Percentiles rank a stretch among this genome's conserved stretches.
Evolutionary conservation across 805 yeast genomes (phyloP).

Genomic region (Saccharomycopsis selenospora): DNA sequence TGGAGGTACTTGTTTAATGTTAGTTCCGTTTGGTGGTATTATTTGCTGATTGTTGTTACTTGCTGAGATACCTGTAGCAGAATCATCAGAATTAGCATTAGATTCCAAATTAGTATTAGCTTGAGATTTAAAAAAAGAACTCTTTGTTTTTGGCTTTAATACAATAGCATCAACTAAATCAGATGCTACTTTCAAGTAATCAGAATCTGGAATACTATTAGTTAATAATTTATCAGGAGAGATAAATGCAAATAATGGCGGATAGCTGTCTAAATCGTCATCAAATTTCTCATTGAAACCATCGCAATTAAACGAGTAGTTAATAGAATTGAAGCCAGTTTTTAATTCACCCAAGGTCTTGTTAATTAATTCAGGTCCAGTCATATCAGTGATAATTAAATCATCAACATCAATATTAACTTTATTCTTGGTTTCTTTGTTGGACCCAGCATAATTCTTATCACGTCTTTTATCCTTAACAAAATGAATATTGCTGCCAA

Average conservation of each 20-base stretch:
- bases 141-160: conserved; percentile 27
- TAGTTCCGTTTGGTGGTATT: conserved; percentile 29
- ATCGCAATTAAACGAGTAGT: conserved; percentile 33
- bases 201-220: conserved; percentile 4
- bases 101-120: conserved; percentile 14
- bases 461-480: conserved; percentile 27
- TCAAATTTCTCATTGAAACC: conserved; percentile 25
- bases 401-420: conserved; percentile 39
- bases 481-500: conserved; percentile 11
- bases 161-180: conserved; percentile 33
- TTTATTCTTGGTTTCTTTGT: conserved; percentile 30
- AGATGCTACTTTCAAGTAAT: conserved; percentile 19
- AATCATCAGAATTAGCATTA: conserved; percentile 20
- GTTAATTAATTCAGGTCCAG: conserved; percentile 42
- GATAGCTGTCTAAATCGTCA: conserved; percentile 23
- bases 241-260: conserved; percentile 46
- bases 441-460: conserved; percentile 26
- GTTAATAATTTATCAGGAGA: conserved; percentile 26
- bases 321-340: conserved; percentile 29
- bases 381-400: conserved; percentile 39
- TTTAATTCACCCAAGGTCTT: conserved; percentile 38
- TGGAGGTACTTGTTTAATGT: conserved; percentile 30
- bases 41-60: conserved; percentile 27
- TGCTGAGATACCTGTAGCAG: conserved; percentile 19
- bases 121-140: conserved; percentile 9